Base-by-base conservation (phyloP, 306 rosid species). In the Lathyrus aphaca region DNA sequence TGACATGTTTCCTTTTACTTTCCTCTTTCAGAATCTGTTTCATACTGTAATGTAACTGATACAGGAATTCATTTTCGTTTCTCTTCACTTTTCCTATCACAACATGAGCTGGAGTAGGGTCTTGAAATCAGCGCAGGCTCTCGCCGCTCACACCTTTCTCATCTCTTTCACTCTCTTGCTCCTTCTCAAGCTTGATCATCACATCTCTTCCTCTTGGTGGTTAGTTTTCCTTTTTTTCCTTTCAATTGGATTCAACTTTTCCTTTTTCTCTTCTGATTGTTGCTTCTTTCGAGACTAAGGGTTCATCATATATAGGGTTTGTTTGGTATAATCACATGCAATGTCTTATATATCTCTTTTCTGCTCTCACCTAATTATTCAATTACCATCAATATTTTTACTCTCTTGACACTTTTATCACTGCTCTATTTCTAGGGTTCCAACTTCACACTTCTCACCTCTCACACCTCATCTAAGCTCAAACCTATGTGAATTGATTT, bases 61-160 rank as follows among this genome's bases (percentile, higher is more conserved):
- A n/a, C n/a, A n/a, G n/a, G n/a, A n/a, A n/a, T n/a, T n/a, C n/a
- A n/a, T n/a, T n/a, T n/a, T n/a, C n/a, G n/a, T n/a, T n/a, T n/a
- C n/a, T n/a, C n/a, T n/a, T n/a, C n/a, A n/a, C n/a, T n/a, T n/a
- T n/a, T n/a, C n/a, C n/a, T n/a, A n/a, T n/a, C 8, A 29, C 32
- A 40, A 71, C 77, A 91, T 82, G 97, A 89, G 82, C 80, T 95
- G 99, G 99, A 81, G 91, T 61, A 91, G 96, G 71, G 97, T 95
- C 6, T 89, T 95, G 91, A 89, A 84, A 76, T 89, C 99, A 40
- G 88, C 85, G 5, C 97, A 91, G 74, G 90, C 95, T 43, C 71
- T 91, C 12, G 81, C 85, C 32, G 97, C 97, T n/a, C 99, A 95
- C 76, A 75, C 74, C 71, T 79, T 87, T 54, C 96, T 89, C 30